Conservation (phyloP, 371 early-diverging fungal genomes). For the Batkoa obscura region DNA sequence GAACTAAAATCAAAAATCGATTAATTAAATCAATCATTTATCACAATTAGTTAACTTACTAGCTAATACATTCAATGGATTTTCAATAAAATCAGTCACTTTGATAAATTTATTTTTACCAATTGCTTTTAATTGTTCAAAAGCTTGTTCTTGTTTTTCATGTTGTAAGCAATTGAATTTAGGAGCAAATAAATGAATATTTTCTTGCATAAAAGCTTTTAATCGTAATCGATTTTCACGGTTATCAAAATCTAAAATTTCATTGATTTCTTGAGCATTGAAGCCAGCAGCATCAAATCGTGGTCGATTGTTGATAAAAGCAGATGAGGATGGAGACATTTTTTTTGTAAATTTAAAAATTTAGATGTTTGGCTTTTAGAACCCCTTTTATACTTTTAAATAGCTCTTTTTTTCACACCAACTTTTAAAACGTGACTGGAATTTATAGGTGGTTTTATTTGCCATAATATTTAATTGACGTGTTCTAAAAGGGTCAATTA, state of each 20-base stretch:
- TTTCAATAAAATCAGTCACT: conserved; percentile 46
- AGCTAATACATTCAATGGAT: conserved; percentile 49
- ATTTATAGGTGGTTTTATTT: too few relatives aligned
- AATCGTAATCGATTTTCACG: conserved; percentile 20
- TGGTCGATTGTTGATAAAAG: not conserved
- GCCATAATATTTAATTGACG: too few relatives aligned
- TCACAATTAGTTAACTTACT: conserved; percentile 12
- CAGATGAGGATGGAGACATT: conserved; percentile 6
- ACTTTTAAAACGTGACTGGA: too few relatives aligned
- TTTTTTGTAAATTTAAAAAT: too few relatives aligned
- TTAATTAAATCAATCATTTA: not conserved
- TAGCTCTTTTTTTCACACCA: too few relatives aligned
- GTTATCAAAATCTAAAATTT: conserved; percentile 29
- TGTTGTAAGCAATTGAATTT: conserved; percentile 30
- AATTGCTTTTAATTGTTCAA: conserved; percentile 33
- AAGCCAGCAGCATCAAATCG: conserved; percentile 2
- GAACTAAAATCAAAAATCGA: conserved; percentile 16
- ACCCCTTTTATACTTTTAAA: too few relatives aligned
- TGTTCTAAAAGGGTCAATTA: too few relatives aligned
- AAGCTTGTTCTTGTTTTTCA: conserved; percentile 39
- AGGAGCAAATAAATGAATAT: conserved; percentile 26
- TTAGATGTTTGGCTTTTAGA: too few relatives aligned
- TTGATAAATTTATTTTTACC: conserved; percentile 35
- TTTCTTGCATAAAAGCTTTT: conserved; percentile 16
- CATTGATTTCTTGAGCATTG: conserved; percentile 7